Base-by-base conservation (phyloP, 2,329 filamentous ascomycete genomes). In the Xylariaceae sp. region DNA sequence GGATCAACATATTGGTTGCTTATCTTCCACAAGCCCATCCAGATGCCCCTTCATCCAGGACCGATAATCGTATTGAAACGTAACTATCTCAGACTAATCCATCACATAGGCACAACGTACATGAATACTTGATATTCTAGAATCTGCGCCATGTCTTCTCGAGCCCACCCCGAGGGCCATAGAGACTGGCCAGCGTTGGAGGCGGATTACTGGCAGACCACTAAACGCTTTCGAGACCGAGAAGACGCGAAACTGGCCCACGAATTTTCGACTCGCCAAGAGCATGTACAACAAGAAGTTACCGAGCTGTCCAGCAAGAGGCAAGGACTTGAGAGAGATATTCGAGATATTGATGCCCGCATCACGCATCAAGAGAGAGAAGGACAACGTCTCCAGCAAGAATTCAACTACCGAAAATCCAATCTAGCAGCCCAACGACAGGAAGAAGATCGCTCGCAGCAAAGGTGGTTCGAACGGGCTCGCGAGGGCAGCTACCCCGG, bases 331-430 rank as follows among this genome's bases (percentile, higher is more conserved):
- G 46, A 65, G 32, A 52, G 44, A 7, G 57, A 65, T 36, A 30
- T 67, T 2, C 45, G 54, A 2, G 41, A 51, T 7, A 14, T 65
- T 12, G 43, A 49, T 5, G 39, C 45, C 1, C 50, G 36, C 35
- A 66, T 67, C 18, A 46, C 58, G 15, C 48, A 46, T 3, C 53
- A 60, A 2, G 61, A 63, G 44, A 48, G 57, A 32, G 55, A 62
- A 39, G 60, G 64, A 46, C 59, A 62, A 17, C 54, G 51, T 18
- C 39, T 67, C 2, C 53, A 39, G 5, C 51, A 56, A 1, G 58
- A 62, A 11, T 62, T 57, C 36, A 59, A 67, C 12, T 49, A 45
- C 1, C 53, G 33, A 35, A 46, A 46, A 36, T 32, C 40, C 7
- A 39, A 19, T n/a, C 42, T 64, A 17, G n/a, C 33, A 11, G 42